Evolutionary conservation across 805 yeast species (phyloP).

Genomic region (Candida ipomoeae): DNA sequence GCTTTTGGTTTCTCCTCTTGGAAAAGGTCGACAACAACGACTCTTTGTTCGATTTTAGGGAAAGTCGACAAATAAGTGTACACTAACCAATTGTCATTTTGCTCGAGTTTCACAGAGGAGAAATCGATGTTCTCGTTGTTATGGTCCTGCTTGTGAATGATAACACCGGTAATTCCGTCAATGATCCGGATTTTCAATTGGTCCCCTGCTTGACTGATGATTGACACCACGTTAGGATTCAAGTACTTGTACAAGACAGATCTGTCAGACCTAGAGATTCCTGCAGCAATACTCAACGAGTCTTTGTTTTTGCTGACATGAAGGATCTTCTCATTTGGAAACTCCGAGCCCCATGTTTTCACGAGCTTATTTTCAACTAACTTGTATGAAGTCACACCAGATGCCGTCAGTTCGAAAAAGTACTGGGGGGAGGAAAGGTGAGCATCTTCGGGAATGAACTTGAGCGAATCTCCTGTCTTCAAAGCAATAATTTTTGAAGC

Average conservation of each 20-base stretch:
- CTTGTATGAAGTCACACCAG: slow-evolving; percentile 21
- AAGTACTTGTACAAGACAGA: slow-evolving; percentile 79
- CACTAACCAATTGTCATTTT: slow-evolving; percentile 83
- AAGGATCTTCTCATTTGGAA: slow-evolving; percentile 17
- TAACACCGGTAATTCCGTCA: slow-evolving; percentile 67
- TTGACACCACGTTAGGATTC: slow-evolving; percentile 61
- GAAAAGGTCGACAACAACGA: slow-evolving; percentile 74
- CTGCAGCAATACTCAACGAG: slow-evolving; percentile 47
- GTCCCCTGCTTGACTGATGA: slow-evolving; percentile 32
- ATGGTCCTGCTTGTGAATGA: slow-evolving; percentile 41
- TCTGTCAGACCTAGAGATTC: slow-evolving; percentile 64
- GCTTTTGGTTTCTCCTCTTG: slow-evolving; percentile 48
- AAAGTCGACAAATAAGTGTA: slow-evolving; percentile 55
- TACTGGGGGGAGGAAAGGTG: slow-evolving; percentile 9
- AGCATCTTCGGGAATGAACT: slow-evolving; percentile 1
- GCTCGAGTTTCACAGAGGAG: slow-evolving; percentile 46
- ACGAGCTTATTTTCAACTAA: slow-evolving; percentile 13
- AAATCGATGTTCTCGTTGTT: slow-evolving; percentile 37
- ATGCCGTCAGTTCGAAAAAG: slow-evolving; percentile 13
- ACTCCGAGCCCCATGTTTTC: slow-evolving; percentile 30
- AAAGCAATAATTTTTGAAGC: slow-evolving; percentile 10
- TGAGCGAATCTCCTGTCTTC: slow-evolving; percentile 5
- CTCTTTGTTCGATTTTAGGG: slow-evolving; percentile 48
- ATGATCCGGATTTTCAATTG: slow-evolving; percentile 48
- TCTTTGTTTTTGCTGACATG: slow-evolving; percentile 21